Evolutionary conservation across 371 early-diverging fungal genomes (phyloP).

Genomic region (Mucor lusitanicus): DNA sequence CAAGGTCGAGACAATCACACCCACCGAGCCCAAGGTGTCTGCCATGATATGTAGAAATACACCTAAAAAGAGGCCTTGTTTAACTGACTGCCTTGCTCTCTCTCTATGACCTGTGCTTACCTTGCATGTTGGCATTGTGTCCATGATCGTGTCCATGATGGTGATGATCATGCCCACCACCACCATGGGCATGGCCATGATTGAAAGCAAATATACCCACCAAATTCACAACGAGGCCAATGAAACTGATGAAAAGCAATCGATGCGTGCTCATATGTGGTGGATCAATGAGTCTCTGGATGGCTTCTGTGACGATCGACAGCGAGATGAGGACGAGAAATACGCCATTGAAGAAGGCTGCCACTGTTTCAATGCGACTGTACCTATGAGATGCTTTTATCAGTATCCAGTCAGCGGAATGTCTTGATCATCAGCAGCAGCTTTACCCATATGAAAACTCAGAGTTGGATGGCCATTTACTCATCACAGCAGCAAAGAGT

Average conservation of each 20-base stretch:
- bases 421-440: background rate
- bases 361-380: conserved; percentile 87
- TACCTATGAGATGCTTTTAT: conserved; percentile 54
- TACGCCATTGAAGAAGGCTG: conserved; percentile 91
- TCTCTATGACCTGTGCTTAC: conserved; percentile 16
- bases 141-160: conserved; percentile 42
- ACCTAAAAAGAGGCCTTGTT: conserved; percentile 43
- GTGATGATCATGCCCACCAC: conserved; percentile 59
- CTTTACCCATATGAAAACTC: conserved; percentile 81
- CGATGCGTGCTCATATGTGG: conserved; percentile 87
- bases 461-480: conserved; percentile 85
- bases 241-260: conserved; percentile 82
- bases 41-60: conserved; percentile 93
- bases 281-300: conserved; percentile 84
- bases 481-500: conserved; percentile 86
- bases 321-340: conserved; percentile 87
- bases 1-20: conserved; percentile 92
- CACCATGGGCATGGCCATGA: conserved; percentile 77
- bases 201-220: conserved; percentile 94
- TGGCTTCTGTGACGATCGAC: conserved; percentile 88
- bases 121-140: conserved; percentile 78
- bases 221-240: conserved; percentile 90
- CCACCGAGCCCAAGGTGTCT: conserved; percentile 94
- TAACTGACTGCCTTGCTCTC: background rate
- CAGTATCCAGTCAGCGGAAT: background rate